These are phyloP conservation scores for Capsella bursapastoris DNA, from an alignment of 345 rosid genomes.

Conservation along the genomic window DNA sequence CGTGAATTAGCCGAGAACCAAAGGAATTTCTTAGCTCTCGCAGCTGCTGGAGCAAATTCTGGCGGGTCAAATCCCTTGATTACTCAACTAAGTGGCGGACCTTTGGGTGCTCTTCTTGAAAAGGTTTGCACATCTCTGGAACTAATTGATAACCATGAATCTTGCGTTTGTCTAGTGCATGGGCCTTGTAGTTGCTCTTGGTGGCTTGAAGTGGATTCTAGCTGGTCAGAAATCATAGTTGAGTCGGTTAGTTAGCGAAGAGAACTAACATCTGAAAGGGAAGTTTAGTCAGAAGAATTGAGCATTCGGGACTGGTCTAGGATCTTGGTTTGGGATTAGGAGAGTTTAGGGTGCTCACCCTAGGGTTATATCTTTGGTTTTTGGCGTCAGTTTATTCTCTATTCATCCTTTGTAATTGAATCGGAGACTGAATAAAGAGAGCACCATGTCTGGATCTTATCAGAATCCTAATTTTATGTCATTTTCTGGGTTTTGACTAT, in stretches of 20 bases:
- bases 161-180: slow-evolving; percentile 5
- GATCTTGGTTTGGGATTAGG: slow-evolving; percentile 10
- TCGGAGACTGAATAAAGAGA: background rate
- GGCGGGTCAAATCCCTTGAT: slow-evolving; percentile 55
- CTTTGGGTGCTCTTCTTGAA: slow-evolving; percentile 63
- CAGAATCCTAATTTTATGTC: slow-evolving; percentile 7
- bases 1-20: slow-evolving; percentile 86
- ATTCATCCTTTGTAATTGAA: background rate
- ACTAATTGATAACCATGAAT: slow-evolving; percentile 3
- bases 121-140: slow-evolving; percentile 52
- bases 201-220: slow-evolving; percentile 18
- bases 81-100: slow-evolving; percentile 69
- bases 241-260: slow-evolving; percentile 24
- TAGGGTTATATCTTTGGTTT: slow-evolving; percentile 14
- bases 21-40: slow-evolving; percentile 69
- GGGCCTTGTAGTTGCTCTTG: slow-evolving; percentile 11
- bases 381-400: slow-evolving; percentile 5
- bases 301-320: slow-evolving; percentile 13
- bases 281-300: slow-evolving; percentile 21
- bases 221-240: slow-evolving; percentile 10
- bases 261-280: background rate
- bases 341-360: slow-evolving; percentile 14
- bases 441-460: background rate
- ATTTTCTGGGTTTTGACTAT: slow-evolving; percentile 15
- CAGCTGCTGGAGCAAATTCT: slow-evolving; percentile 71